Evolutionary conservation across 2,329 filamentous ascomycete genomes (phyloP).

Genomic region (Chrysoporthe puriensis): DNA sequence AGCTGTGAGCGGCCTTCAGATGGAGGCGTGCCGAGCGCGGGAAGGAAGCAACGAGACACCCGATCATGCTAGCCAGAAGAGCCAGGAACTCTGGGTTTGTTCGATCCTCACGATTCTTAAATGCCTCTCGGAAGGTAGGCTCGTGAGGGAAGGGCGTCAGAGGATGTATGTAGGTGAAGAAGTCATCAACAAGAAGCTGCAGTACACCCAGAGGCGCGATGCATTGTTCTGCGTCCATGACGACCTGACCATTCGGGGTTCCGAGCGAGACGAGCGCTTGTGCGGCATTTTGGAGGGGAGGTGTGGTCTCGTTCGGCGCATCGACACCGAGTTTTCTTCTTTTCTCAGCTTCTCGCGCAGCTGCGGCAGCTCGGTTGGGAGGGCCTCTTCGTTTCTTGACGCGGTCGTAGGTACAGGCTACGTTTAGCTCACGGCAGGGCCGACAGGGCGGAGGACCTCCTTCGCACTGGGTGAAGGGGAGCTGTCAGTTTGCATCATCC

Average conservation of each 20-base stretch:
- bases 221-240: conserved; percentile 62
- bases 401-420: conserved; percentile 61
- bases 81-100: conserved; percentile 70
- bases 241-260: conserved; percentile 38
- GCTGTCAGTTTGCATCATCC: conserved; percentile 24
- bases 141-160: conserved; percentile 79
- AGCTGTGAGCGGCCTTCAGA: conserved; percentile 67
- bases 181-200: conserved; percentile 75
- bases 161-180: conserved; percentile 82
- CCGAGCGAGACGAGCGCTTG: conserved; percentile 54
- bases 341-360: conserved; percentile 54
- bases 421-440: conserved; percentile 59
- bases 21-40: conserved; percentile 72
- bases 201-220: conserved; percentile 73
- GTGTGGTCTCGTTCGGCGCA: conserved; percentile 34
- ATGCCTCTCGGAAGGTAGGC: conserved; percentile 73
- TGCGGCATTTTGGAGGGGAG: conserved; percentile 51
- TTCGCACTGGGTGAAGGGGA: conserved; percentile 47
- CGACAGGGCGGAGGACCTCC: conserved; percentile 59
- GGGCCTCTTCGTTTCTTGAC: conserved; percentile 63
- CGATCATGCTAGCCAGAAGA: conserved; percentile 75
- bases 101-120: conserved; percentile 68
- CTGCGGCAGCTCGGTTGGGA: conserved; percentile 62
- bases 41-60: conserved; percentile 73
- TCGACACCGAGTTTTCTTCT: conserved; percentile 44